Conservation (phyloP, 2,329 filamentous ascomycete species). For the Blumeria graminis region DNA sequence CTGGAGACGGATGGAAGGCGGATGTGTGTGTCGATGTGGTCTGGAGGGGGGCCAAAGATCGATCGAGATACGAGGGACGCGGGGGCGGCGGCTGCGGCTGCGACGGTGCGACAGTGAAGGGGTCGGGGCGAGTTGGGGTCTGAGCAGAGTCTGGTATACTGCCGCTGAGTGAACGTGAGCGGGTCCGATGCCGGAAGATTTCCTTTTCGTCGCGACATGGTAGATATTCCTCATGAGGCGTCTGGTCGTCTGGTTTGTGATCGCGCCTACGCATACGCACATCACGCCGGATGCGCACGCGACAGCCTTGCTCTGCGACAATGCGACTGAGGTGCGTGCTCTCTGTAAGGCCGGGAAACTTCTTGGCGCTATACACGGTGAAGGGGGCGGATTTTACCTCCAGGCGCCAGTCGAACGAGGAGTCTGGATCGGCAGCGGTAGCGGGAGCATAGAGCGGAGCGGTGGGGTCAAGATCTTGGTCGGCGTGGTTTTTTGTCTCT, state of each 20-base stretch:
- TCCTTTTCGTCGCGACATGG: conserved; percentile 13
- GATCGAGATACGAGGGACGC: too few species aligned
- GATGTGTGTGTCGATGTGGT: too few species aligned
- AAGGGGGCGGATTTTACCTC: conserved; percentile 78
- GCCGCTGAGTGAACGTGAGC: conserved; percentile 5
- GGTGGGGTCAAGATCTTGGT: conserved; percentile 32
- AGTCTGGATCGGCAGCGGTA: conserved; percentile 15
- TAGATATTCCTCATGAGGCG: conserved; percentile 35
- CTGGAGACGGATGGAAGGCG: too few species aligned
- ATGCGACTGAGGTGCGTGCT: conserved; percentile 74
- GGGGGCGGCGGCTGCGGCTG: background rate
- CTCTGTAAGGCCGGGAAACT: conserved; percentile 81
- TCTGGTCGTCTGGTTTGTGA: conserved; percentile 30
- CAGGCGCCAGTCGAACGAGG: conserved; percentile 57
- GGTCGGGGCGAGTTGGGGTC: background rate
- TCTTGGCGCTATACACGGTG: conserved; percentile 86
- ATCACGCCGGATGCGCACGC: conserved; percentile 83
- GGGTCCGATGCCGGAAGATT: conserved; percentile 13
- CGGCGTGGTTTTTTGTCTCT: conserved; percentile 73
- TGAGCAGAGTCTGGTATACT: background rate
- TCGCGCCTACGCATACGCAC: conserved; percentile 76
- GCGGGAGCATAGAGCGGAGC: conserved; percentile 9
- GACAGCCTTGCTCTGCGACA: conserved; percentile 89
- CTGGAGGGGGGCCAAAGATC: too few species aligned
- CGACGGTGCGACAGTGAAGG: background rate